Base-by-base conservation (phyloP, 1,284 basidiomycete genomes). In the Lignosus rhinocerotis region DNA sequence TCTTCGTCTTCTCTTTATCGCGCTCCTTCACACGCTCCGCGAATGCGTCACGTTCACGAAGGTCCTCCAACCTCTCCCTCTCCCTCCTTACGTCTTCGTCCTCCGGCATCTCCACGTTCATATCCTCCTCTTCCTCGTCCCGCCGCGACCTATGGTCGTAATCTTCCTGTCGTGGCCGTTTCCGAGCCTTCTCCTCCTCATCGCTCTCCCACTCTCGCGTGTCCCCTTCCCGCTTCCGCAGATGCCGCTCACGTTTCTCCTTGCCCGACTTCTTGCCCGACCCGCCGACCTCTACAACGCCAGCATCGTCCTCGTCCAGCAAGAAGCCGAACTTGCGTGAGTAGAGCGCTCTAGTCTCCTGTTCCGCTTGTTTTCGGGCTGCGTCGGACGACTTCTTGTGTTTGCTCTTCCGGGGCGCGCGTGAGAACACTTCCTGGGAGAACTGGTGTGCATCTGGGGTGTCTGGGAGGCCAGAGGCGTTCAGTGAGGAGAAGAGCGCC, bases 1-100 rank as follows among this genome's bases (percentile, higher is more conserved):
- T 92, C 77, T 96, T 96, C 41, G 91, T 93, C 72, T 83, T 84
- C 73, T 93, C 90, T 67, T 84, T 82, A 74, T 99, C 96, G 59
- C 90, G 87, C 58, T 90, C 83, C 68, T 85, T 86, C 67, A 98
- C 85, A 6, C 96, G 88, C 64, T 93, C 87, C 0, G 96, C 92
- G 68, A 98, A 98, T 36, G 90, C 95, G 72, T 99, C 96, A 59
- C 96, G 82, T 63, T 98, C 96, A 57, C 84, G 81, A 12, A 93
- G 64, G 67, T 99, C 96, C 68, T 88, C 84, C 53, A 87, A 60
- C 30, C 93, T 80, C 69, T 95, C 90, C 44, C 85, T 79, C 75
- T 95, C 94, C 67, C 73, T 82, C 48, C 88, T 79, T 36, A 76
- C 77, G 5, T 87, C 89, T 67, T 91, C 89, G 63, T 89, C 90